phyloP scores from a whole-genome alignment of 2,329 filamentous ascomycete genomes.

The Aspergillus latus region DNA sequence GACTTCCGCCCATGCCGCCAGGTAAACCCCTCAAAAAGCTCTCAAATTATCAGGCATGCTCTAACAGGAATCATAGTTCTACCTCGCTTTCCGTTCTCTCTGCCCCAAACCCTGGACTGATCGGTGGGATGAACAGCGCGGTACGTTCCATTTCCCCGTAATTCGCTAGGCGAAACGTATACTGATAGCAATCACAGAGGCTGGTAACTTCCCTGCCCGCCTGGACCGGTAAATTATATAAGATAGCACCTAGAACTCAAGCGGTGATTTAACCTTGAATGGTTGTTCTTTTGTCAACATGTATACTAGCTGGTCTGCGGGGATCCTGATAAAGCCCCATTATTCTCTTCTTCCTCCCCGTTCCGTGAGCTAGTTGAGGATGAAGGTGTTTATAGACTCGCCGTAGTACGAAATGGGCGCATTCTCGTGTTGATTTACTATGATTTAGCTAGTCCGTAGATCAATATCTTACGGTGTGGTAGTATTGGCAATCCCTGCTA shows the following conservation, averaged over 20 bases:
- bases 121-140: conserved; percentile 97
- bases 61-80: conserved; percentile 65
- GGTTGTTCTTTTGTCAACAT: conserved; percentile 34
- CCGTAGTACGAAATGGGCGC: conserved; percentile 21
- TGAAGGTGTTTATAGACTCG: conserved; percentile 34
- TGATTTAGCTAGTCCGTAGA: not conserved
- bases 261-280: conserved; percentile 29
- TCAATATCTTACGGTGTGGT: no score
- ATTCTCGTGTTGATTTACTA: not conserved
- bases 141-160: conserved; percentile 53
- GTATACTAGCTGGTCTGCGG: conserved; percentile 40
- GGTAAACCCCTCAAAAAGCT: conserved; percentile 54
- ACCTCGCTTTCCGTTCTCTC: conserved; percentile 91
- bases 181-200: conserved; percentile 41
- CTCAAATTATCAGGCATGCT: not conserved
- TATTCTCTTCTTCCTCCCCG: conserved; percentile 11
- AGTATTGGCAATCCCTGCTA: no score
- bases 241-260: conserved; percentile 18
- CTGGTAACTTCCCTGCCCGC: conserved; percentile 56
- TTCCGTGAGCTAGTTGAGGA: conserved; percentile 24
- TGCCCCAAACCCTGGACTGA: conserved; percentile 93
- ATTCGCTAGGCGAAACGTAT: conserved; percentile 5
- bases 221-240: conserved; percentile 50
- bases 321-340: conserved; percentile 24
- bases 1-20: conserved; percentile 96